Evolutionary conservation across 2,329 filamentous ascomycete genomes (phyloP), one percentile per base, ranked within the genome.

Genomic region (Cercospora zeina): DNA sequence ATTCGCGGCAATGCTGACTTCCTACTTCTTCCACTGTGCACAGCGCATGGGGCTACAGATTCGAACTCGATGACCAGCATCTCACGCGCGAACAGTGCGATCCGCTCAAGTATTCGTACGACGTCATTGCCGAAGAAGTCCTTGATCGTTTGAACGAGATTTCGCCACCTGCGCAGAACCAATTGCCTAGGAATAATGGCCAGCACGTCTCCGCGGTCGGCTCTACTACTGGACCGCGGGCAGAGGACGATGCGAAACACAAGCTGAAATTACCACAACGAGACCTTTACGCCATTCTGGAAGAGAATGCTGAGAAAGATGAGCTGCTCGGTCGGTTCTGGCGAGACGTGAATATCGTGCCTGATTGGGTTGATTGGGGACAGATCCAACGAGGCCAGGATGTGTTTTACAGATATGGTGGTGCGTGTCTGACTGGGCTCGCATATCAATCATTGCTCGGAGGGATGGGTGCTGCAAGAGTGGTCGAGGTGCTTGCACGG

Each of bases 351-450:
- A 87, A 85, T 61, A 86, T 82, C 0, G 76, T 91, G 3, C 90
- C 89, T 0, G 79, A 83, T 0, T 93, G 89, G 89, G 30, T 93
- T 2, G 85, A 92, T 72, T 93, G 89, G 89, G 82, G 83, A 1
- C 88, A 91, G 71, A 87, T 93, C 60, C 79, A 82, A 62, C 81
- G 89, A 69, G 90, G 89, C 0, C 89, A 93, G 72, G 84, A 89
- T 67, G 84, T 91, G 0, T 91, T 92, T 70, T 92, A 90, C 73
- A 84, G 89, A 36, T 93, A 92, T 73, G 88, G 85, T 16, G 86
- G 85, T 0, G 84, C 88, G 0, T 83, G 83, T 21, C 75, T 91
- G 19, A 88, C 86, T 7, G 85, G 76, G 49, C 81, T 87, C 51
- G 83, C 85, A 8, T 89, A 87, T 71, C 82, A 89, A 66, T 87